Evolutionary conservation across 768 basidiomycete genomes (phyloP).

Genomic region (Tephrocybe sp.): DNA sequence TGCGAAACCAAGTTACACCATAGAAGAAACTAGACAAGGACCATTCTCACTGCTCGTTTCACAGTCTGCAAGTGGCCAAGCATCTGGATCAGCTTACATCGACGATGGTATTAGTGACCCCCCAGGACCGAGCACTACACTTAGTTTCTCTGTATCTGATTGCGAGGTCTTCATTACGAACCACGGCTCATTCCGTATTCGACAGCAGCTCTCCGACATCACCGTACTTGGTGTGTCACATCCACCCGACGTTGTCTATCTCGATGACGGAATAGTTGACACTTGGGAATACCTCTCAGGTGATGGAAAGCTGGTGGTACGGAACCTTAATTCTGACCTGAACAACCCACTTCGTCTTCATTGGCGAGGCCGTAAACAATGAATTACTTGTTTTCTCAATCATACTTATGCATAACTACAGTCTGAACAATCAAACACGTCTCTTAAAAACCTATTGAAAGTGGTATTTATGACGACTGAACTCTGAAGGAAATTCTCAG

Average conservation of each 20-base stretch:
- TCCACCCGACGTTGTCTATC: conserved; percentile 34
- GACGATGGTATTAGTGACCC: conserved; percentile 69
- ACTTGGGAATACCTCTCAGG: conserved; percentile 37
- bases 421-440: background rate
- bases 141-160: conserved; percentile 40
- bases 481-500: conserved; percentile 8
- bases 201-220: conserved; percentile 46
- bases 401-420: background rate
- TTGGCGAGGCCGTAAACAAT: conserved; percentile 17
- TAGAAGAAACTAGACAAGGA: conserved; percentile 58
- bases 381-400: background rate
- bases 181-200: conserved; percentile 39
- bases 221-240: conserved; percentile 55
- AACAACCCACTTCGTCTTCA: conserved; percentile 29
- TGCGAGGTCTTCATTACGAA: conserved; percentile 35
- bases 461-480: conserved; percentile 17
- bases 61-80: conserved; percentile 41
- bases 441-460: no score
- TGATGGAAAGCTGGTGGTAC: conserved; percentile 40
- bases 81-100: conserved; percentile 59
- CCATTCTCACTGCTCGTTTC: conserved; percentile 65
- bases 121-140: conserved; percentile 48
- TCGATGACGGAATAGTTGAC: conserved; percentile 32
- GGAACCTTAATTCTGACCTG: conserved; percentile 36
- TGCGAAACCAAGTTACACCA: conserved; percentile 61